Evolutionary conservation across 768 basidiomycete genomes (phyloP).

Genomic region (Dictyophora rubrovolvata): DNA sequence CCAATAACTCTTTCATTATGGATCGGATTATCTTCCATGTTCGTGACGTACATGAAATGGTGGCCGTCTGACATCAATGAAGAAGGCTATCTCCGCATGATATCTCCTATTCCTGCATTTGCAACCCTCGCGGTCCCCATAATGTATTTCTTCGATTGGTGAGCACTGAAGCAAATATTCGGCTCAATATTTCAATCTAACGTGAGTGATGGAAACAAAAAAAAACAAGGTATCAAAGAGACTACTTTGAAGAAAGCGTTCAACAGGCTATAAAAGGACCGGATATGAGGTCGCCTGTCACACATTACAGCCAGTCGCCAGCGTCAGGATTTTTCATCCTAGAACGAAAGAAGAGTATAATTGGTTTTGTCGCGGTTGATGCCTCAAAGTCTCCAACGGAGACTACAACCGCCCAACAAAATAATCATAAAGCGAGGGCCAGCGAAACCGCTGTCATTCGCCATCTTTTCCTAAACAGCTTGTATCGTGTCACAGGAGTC

Average conservation of each 20-base stretch:
- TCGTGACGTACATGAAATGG: slow-evolving; percentile 53
- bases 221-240: slow-evolving; percentile 53
- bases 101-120: slow-evolving; percentile 56
- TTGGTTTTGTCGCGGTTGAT: slow-evolving; percentile 66
- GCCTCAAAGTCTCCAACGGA: slow-evolving; percentile 36
- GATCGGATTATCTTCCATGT: slow-evolving; percentile 46
- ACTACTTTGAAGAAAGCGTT: slow-evolving; percentile 47
- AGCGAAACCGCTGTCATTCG: slow-evolving; percentile 45
- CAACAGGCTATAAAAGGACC: slow-evolving; percentile 40
- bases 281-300: slow-evolving; percentile 43
- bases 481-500: slow-evolving; percentile 43
- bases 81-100: slow-evolving; percentile 35
- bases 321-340: slow-evolving; percentile 65
- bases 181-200: no score
- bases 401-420: slow-evolving; percentile 21
- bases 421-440: slow-evolving; percentile 15
- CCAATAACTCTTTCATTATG: slow-evolving; percentile 53
- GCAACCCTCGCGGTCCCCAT: slow-evolving; percentile 53
- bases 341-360: slow-evolving; percentile 43
- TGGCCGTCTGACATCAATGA: slow-evolving; percentile 44
- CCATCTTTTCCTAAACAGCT: slow-evolving; percentile 65
- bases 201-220: no score
- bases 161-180: slow-evolving; percentile 10
- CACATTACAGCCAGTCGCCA: slow-evolving; percentile 49
- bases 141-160: slow-evolving; percentile 67